Evolutionary conservation across 2,329 filamentous ascomycete genomes (phyloP), one percentile per base, ranked within the genome.

Genomic region (Verticillium nonalfalfae): DNA sequence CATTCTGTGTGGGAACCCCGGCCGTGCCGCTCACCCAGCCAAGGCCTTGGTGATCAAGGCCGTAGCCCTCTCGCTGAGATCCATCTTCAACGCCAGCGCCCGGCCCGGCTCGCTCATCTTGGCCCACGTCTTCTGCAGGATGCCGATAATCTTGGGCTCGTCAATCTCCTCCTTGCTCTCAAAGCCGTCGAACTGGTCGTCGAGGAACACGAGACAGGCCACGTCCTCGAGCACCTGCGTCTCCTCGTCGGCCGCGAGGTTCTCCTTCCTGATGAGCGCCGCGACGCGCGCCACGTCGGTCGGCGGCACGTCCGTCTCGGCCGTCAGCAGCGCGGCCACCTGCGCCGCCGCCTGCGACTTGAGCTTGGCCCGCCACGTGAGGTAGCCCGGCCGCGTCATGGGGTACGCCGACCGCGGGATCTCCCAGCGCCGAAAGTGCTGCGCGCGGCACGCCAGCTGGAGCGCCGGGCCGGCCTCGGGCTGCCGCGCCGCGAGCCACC

Each of bases 361-460:
- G 60, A 91, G 83, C 69, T 85, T 87, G 3, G 87, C 82, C 26
- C 92, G 84, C 92, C 92, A 96, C n/a, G 82, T 79, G 65, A 93
- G 84, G 73, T 96, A 96, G 10, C 92, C 92, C 0, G 84, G 71
- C 66, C 88, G 87, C 1, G 88, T 93, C 79, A 86, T 86, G 7
- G 91, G 90, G 74, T 90, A 94, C 40, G 81, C 84, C 65, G 79
- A 78, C 57, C 91, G 87, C 0, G 91, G 90, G 1, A 94, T 84
- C 75, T 96, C 90, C 91, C 91, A 96, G 67, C 83, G 82, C 38
- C 88, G 85, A 69, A 96, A 90, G 74, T 96, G 92, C 73, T 96
- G 92, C 11, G 91, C 91, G 66, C 91, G 87, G 66, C 93, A 89
- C 18, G 92, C 92, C 56, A 95, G 80, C 64, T 85, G 85, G 60